Conservation (phyloP, 306 rosid species). For the Lagenaria siceraria region DNA sequence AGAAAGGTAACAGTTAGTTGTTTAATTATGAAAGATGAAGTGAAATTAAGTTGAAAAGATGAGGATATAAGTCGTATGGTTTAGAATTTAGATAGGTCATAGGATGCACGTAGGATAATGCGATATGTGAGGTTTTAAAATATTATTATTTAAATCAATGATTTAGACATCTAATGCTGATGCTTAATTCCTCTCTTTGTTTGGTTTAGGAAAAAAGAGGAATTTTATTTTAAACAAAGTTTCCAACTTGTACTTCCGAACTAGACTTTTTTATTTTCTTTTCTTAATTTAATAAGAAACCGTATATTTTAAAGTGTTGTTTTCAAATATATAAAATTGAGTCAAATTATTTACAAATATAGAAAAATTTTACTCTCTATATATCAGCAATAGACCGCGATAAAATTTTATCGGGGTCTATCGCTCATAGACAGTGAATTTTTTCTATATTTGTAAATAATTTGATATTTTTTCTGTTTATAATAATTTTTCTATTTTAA, state of each 20-base stretch:
- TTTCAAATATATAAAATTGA: too few relatives aligned
- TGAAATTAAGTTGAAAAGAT: not conserved
- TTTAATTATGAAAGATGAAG: not conserved
- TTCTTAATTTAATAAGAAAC: not conserved
- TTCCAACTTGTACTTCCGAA: not conserved
- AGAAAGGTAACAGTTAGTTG: not conserved
- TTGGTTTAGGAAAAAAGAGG: not conserved
- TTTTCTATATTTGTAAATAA: too few relatives aligned
- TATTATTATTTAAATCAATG: not conserved
- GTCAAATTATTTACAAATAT: too few relatives aligned
- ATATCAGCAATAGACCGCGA: too few relatives aligned
- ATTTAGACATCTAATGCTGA: not conserved
- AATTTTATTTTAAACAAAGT: not conserved
- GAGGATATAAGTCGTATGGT: not conserved
- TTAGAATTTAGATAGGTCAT: not conserved
- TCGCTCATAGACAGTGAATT: too few relatives aligned
- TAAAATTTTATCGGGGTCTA: too few relatives aligned
- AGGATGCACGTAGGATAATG: not conserved
- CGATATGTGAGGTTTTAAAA: not conserved
- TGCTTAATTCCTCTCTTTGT: not conserved
- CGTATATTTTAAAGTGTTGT: too few relatives aligned
- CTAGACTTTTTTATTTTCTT: not conserved
- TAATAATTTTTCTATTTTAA: too few relatives aligned
- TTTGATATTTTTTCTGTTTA: too few relatives aligned
- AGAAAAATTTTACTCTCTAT: too few relatives aligned